Base-by-base conservation (phyloP, 2,329 filamentous ascomycete genomes). In the Didymellaceae sp. region DNA sequence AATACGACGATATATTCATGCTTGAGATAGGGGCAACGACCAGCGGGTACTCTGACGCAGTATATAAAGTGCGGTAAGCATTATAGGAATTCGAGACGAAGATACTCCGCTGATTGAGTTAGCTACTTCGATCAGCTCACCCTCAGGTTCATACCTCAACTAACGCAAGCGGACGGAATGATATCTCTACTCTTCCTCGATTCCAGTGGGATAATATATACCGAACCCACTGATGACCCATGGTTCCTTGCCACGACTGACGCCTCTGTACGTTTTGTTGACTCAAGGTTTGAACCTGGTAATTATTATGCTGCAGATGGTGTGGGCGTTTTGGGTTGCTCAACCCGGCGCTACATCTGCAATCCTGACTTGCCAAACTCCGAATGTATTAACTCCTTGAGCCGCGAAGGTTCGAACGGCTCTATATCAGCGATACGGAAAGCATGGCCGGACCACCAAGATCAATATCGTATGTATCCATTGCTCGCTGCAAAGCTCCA, bases 171-270 rank as follows among this genome's bases (percentile, higher is more conserved):
- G 16, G 8, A 31, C 4, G 20, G 13, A 8, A 16, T 42, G 28
- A 7, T 42, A 11, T 42, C 28, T 1, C 20, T 33, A 7, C 16
- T 30, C 4, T 35, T 24, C 11, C 30, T 37, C 13, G 33, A 16
- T 1, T 4, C 30, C 10, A 10, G 7, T 9, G 9, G 9, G 13
- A 11, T 45, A 8, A 11, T 28, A 17, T 40, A 39, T 13, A 13
- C 13, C 5, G 13, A 34, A 11, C 5, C 20, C 3, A 46, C 26
- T 5, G 9, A 34, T 6, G 44, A 46, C 14, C 35, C 35, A 5
- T 46, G 35, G 44, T 40, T 46, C 13, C 40, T 35, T 16, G 44
- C 44, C 4, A 33, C 35, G 6, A 40, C 39, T 9, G 16, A 10
- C 4, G 24, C 21, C 7, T 4, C 17, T 6, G n/a, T n/a, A n/a